phyloP scores from a whole-genome alignment of 306 rosid genomes.

The Rosa persica region DNA sequence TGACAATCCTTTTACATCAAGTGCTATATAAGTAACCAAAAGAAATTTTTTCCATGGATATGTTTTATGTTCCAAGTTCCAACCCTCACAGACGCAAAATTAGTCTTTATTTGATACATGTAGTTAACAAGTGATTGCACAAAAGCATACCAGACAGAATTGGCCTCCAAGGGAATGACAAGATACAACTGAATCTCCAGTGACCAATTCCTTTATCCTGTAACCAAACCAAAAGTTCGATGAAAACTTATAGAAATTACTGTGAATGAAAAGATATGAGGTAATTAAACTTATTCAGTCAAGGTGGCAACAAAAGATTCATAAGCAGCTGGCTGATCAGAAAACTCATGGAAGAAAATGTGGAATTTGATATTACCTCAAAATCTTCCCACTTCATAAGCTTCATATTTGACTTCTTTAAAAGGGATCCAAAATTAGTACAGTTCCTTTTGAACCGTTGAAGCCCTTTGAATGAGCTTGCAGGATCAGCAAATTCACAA shows the following conservation, averaged over 20 bases:
- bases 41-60: neutral
- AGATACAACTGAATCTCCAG: conserved; percentile 76
- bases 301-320: neutral
- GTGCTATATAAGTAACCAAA: neutral
- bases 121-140: neutral
- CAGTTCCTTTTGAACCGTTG: conserved; percentile 93
- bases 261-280: neutral
- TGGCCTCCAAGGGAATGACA: conserved; percentile 94
- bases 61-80: neutral
- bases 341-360: neutral
- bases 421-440: conserved; percentile 85
- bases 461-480: conserved; percentile 91
- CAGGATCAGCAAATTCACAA: conserved; percentile 96
- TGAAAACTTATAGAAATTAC: neutral
- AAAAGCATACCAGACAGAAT: conserved; percentile 79
- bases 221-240: conserved; percentile 17
- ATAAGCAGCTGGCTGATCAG: too few species aligned
- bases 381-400: conserved; percentile 92
- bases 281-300: neutral
- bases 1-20: neutral
- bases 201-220: conserved; percentile 90
- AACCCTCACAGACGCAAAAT: neutral
- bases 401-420: conserved; percentile 77
- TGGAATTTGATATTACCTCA: conserved; percentile 43
- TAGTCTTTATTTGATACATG: neutral